Evolutionary conservation across 108 stramenopile species (phyloP), one percentile per base, ranked within the genome.

Genomic region (Nitzschia palea): DNA sequence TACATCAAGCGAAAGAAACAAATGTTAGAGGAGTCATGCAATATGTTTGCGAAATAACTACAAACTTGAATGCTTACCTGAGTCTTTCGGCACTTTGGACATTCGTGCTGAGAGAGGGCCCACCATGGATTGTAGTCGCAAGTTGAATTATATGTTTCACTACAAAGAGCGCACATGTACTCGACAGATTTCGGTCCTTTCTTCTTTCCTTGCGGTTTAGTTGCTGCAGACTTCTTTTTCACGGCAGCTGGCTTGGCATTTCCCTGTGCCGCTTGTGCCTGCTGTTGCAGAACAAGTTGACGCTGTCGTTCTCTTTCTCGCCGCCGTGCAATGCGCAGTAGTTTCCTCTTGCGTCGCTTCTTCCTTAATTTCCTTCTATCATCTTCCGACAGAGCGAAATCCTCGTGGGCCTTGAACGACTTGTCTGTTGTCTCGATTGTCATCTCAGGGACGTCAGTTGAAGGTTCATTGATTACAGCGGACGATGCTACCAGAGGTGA

Each of bases 91-190:
- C 93, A 94, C 52, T 94, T 94, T 33, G 89, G 89, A 78, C 93
- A 94, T 30, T 89, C 87, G 42, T 91, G 85, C 33, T 78, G 85
- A 22, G 83, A 52, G 22, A 94, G 63, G 26, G 80, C 79, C 93
- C 93, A 94, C 93, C 93, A 94, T 12, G 93, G 89, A 70, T 94
- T 90, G 59, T 65, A 73, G 25, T 91, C 88, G 56, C 87, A 83
- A 22, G 76, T 82, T 14, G 74, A 84, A 28, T 63, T 72, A 60
- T 91, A 94, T 4, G 77, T 56, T 61, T 94, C 93, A 65, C 86
- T 94, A 61, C 93, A 94, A 29, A 86, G 68, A 8, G 85, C 82
- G 70, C 93, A 94, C 31, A 87, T 76, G 47, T 90, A 94, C 67
- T 94, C 93, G 3, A 94, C 88, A 42, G 75, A 35, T 22, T 86